These are phyloP conservation scores for Leptodontidium sp. DNA, from an alignment of 2,329 filamentous ascomycete species.

Conservation along the genomic window DNA sequence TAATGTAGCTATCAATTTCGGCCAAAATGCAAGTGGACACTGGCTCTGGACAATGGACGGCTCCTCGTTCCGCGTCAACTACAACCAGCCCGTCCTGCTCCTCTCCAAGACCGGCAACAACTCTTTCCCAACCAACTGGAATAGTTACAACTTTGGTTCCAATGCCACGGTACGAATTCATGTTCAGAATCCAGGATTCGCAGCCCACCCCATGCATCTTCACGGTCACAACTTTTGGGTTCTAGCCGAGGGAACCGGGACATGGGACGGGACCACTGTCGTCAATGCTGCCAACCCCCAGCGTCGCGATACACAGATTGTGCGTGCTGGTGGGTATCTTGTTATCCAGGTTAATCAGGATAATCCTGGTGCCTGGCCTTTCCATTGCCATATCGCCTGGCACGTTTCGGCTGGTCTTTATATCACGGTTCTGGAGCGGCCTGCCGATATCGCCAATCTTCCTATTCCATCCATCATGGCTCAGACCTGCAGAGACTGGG, in stretches of 20 bases:
- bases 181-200: conserved; percentile 57
- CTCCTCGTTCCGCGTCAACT: conserved; percentile 62
- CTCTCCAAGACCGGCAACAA: conserved; percentile 59
- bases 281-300: conserved; percentile 57
- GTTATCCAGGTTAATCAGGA: conserved; percentile 57
- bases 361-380: conserved; percentile 62
- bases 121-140: conserved; percentile 61
- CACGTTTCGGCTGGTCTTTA: conserved; percentile 55
- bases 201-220: conserved; percentile 71
- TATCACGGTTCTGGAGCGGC: conserved; percentile 52
- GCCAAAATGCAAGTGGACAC: conserved; percentile 8
- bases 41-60: conserved; percentile 59
- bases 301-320: conserved; percentile 58
- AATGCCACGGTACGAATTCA: conserved; percentile 65
- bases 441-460: conserved; percentile 51
- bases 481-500: conserved; percentile 63
- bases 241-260: conserved; percentile 59
- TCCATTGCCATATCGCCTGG: conserved; percentile 62
- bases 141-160: conserved; percentile 60
- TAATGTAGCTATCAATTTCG: conserved; percentile 3
- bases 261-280: conserved; percentile 42
- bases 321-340: conserved; percentile 53
- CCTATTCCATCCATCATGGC: conserved; percentile 56
- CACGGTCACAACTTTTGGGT: conserved; percentile 78
- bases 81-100: conserved; percentile 66